Evolutionary conservation across 441 rosid species (phyloP), one percentile per base, ranked within the genome.

Genomic region (Codiaeum variegatum): DNA sequence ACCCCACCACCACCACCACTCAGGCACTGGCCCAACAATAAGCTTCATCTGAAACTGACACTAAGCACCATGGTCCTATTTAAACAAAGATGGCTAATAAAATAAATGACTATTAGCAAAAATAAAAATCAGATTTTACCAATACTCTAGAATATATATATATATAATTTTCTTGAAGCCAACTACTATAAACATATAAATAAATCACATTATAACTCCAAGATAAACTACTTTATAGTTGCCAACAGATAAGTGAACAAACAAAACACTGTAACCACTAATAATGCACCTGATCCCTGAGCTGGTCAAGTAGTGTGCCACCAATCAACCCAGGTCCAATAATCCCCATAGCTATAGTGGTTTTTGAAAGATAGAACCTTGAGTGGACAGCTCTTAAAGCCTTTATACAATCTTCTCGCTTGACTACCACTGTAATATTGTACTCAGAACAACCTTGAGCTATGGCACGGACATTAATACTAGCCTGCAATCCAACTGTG

Each of bases 361-460:
- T 93, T 78, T 92, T 84, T 66, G 98, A 91, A 78, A 86, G 90
- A 83, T 83, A 93, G 81, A 93, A 91, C 83, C 96, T 89, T 21
- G 98, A 93, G 80, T 93, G 98, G 59, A 88, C 98, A 79, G 97
- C 94, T 85, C 89, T 88, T 73, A 93, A 79, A 71, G 98, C 97
- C 88, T 85, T 90, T 69, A 91, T 81, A 64, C 97, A 91, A 78
- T 93, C 98, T 83, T 90, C 96, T 55, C 90, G 88, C 83, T 85
- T 90, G 58, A 93, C 66, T 24, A 91, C 97, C 34, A 83, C 97
- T 1, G 98, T 93, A 69, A 93, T 80, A 72, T 93, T 93, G 78
- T 88, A 93, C 80, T 93, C 98, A 3, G 98, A 93, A 80, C 97
- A 93, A 69, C 98, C 98, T 88, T 93, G 98, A 79, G 97, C 95